Conservation (phyloP, 495 filamentous ascomycete species). For the Trichocladium uniseriatum region DNA sequence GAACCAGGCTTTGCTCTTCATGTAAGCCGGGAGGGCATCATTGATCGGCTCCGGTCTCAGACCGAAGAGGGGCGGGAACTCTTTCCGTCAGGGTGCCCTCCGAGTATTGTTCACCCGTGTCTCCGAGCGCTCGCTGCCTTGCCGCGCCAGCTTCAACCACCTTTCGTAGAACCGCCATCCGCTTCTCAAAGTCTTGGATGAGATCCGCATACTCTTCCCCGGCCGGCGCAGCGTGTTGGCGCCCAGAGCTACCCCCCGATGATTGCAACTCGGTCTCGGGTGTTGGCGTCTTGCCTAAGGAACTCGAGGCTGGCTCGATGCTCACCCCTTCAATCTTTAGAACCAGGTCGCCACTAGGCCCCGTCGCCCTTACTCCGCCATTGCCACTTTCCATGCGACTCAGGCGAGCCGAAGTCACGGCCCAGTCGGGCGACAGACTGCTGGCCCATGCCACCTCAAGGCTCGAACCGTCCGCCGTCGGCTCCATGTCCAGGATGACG, state of each 20-base stretch:
- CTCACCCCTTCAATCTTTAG: conserved; percentile 54
- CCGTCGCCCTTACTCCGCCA: conserved; percentile 11
- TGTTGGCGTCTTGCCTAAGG: conserved; percentile 17
- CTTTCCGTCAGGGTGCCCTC: not conserved
- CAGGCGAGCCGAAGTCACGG: conserved; percentile 34
- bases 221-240: not conserved
- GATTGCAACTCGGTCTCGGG: conserved; percentile 22
- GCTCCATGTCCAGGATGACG: conserved; percentile 46
- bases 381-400: conserved; percentile 32
- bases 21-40: too few relatives aligned
- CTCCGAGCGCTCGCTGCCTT: conserved; percentile 22
- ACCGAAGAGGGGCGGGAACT: not conserved
- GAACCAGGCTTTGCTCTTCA: too few relatives aligned
- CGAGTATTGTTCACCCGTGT: not conserved
- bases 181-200: conserved; percentile 58
- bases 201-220: conserved; percentile 44
- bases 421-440: conserved; percentile 40
- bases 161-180: conserved; percentile 46
- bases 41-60: too few relatives aligned
- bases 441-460: conserved; percentile 39
- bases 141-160: conserved; percentile 39
- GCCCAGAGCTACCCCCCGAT: conserved; percentile 27
- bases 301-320: conserved; percentile 24
- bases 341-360: conserved; percentile 41
- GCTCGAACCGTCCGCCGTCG: conserved; percentile 38